These are phyloP conservation scores for Diaporthe citri DNA, from an alignment of 2,329 filamentous ascomycete genomes.

Conservation along the genomic window DNA sequence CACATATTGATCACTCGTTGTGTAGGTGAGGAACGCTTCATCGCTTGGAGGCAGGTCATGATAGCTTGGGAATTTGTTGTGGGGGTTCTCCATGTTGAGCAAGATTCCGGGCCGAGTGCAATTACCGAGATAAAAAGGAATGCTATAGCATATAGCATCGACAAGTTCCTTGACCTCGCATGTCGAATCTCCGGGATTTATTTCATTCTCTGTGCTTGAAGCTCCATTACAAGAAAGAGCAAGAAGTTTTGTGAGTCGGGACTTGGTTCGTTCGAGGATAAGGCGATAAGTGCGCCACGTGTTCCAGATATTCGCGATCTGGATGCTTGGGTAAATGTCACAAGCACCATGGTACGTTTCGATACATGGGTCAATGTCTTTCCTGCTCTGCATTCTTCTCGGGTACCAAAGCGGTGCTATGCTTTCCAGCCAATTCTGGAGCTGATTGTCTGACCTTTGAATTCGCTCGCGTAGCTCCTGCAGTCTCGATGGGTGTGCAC, in stretches of 20 bases:
- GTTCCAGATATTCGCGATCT: constrained; percentile 10
- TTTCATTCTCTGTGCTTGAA: too few species aligned
- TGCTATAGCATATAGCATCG: background rate
- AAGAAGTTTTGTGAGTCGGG: background rate
- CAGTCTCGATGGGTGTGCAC: background rate
- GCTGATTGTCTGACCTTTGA: background rate
- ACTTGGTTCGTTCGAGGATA: background rate
- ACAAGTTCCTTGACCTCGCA: background rate
- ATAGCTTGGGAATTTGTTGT: background rate
- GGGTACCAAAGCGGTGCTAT: background rate
- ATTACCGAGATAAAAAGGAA: constrained; percentile 7
- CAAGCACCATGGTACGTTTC: background rate
- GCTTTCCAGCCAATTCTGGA: background rate
- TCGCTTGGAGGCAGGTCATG: background rate
- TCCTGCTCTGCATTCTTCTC: background rate
- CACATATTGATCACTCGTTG: background rate
- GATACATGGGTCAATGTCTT: background rate
- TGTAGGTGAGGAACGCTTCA: constrained; percentile 7
- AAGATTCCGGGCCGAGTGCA: background rate
- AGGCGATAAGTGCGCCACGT: constrained; percentile 3
- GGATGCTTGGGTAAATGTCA: constrained; percentile 6
- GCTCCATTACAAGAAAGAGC: background rate
- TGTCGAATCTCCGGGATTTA: background rate
- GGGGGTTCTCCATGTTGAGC: background rate
- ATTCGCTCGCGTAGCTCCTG: background rate